phyloP scores from a whole-genome alignment of 192 early-diverging fungal genomes.

The Endogone sp. region DNA sequence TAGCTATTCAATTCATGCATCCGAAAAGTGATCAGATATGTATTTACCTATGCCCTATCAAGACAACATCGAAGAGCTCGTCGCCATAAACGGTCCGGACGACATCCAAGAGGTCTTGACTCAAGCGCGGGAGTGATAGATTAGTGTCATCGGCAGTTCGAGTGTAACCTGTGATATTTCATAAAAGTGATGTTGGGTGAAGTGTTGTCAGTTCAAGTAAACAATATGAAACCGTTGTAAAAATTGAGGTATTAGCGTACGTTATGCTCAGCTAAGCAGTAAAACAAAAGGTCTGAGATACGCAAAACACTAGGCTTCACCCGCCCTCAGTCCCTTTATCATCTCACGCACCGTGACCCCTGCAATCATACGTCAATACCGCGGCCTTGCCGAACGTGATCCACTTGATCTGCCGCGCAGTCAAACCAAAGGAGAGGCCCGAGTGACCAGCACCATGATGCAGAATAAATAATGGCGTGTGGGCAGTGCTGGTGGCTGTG shows the following conservation, averaged over 20 bases:
- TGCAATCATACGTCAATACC: constrained; percentile 62
- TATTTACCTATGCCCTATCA: constrained; percentile 82
- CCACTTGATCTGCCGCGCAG: constrained; percentile 44
- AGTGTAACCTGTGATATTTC: constrained; percentile 32
- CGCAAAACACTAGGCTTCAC: no score
- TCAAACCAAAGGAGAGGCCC: constrained; percentile 64
- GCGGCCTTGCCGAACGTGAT: constrained; percentile 30
- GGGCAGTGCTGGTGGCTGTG: constrained; percentile 18
- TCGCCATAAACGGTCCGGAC: constrained; percentile 43
- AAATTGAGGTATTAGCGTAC: no score
- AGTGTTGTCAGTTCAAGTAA: no score
- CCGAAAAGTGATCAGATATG: no score
- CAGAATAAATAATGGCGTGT: constrained; percentile 65
- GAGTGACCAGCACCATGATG: constrained; percentile 81
- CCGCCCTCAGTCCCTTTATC: no score
- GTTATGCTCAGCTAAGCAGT: no score
- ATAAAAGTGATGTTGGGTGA: background rate
- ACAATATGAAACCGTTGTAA: no score
- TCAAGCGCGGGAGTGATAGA: constrained; percentile 51
- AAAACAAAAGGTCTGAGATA: no score
- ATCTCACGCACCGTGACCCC: constrained; percentile 82
- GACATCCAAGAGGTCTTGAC: constrained; percentile 51
- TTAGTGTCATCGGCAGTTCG: constrained; percentile 43
- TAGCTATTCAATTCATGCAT: no score
- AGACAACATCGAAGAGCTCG: constrained; percentile 47